Conservation (phyloP, 2,329 filamentous ascomycete genomes). For the Cordyceps militaris region DNA sequence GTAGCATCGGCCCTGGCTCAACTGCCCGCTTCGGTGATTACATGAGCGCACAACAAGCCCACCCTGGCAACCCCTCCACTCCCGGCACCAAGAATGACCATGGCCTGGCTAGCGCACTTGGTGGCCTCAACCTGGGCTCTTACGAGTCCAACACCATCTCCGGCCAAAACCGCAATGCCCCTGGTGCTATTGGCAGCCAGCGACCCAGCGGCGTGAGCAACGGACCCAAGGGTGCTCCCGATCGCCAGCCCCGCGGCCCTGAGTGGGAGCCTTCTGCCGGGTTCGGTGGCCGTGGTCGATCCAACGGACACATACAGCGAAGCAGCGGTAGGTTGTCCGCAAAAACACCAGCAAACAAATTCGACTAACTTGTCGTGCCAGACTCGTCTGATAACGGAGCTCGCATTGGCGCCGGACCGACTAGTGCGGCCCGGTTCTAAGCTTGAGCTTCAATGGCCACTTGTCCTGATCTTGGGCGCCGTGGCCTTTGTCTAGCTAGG, state of each 20-base stretch:
- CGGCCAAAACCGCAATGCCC: slow-evolving; percentile 37
- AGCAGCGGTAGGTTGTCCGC: slow-evolving; percentile 46
- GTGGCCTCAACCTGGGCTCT: slow-evolving; percentile 43
- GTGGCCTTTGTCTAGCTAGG: slow-evolving; percentile 16
- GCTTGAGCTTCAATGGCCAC: neutral
- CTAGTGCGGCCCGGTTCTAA: slow-evolving; percentile 19
- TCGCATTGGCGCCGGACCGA: slow-evolving; percentile 30
- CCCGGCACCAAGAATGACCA: slow-evolving; percentile 33
- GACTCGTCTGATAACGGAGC: slow-evolving; percentile 38
- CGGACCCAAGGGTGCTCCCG: slow-evolving; percentile 41
- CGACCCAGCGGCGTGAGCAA: slow-evolving; percentile 42
- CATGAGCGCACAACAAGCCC: slow-evolving; percentile 30
- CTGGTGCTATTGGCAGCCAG: slow-evolving; percentile 60
- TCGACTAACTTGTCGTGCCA: slow-evolving; percentile 16
- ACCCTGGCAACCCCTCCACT: slow-evolving; percentile 29
- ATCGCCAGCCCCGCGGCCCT: slow-evolving; percentile 57
- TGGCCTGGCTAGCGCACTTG: slow-evolving; percentile 41
- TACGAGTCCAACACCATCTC: slow-evolving; percentile 39
- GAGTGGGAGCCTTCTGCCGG: slow-evolving; percentile 51
- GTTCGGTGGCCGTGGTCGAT: slow-evolving; percentile 46
- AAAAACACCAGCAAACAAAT: neutral
- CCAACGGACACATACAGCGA: slow-evolving; percentile 55
- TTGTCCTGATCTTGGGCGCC: neutral
- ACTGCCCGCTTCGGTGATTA: slow-evolving; percentile 41
- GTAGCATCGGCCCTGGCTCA: slow-evolving; percentile 41